phyloP scores from a whole-genome alignment of 2,329 filamentous ascomycete species.

The Lachnellula suecica region DNA sequence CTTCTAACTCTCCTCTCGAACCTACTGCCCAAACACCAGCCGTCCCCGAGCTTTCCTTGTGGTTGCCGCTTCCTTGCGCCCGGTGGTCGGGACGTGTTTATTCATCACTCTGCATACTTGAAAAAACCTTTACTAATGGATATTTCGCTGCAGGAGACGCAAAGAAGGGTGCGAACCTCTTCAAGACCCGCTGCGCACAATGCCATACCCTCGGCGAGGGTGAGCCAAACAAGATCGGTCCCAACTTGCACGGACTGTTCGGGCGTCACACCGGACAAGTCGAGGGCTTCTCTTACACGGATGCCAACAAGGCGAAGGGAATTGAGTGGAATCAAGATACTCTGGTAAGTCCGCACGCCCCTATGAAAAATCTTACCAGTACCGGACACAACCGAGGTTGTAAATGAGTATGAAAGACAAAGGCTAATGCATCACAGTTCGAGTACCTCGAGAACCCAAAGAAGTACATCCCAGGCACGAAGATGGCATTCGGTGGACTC shows the following conservation, averaged over 20 bases:
- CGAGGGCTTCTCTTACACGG: conserved; percentile 94
- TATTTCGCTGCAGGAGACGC: conserved; percentile 66
- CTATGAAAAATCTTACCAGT: background rate
- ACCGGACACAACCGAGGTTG: background rate
- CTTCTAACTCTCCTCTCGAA: background rate
- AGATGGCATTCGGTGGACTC: conserved; percentile 99
- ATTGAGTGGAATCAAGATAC: conserved; percentile 84
- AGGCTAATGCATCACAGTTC: conserved; percentile 56
- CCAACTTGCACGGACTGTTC: conserved; percentile 95
- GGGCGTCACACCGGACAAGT: conserved; percentile 92
- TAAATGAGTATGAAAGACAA: background rate
- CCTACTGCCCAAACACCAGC: background rate
- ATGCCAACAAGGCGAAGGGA: conserved; percentile 98
- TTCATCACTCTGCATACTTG: background rate
- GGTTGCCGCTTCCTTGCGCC: conserved; percentile 19
- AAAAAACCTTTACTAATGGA: conserved; percentile 30
- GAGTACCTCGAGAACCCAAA: conserved; percentile 99
- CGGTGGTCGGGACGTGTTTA: background rate
- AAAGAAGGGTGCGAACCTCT: conserved; percentile 97
- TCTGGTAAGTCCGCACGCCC: conserved; percentile 58
- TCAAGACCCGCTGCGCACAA: conserved; percentile 98
- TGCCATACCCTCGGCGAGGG: conserved; percentile 94
- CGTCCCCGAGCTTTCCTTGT: background rate
- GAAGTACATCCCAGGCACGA: conserved; percentile 99
- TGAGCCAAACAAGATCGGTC: conserved; percentile 97